phyloP scores from a whole-genome alignment of 257 asterid genomes.

The Capsicum chinense region DNA sequence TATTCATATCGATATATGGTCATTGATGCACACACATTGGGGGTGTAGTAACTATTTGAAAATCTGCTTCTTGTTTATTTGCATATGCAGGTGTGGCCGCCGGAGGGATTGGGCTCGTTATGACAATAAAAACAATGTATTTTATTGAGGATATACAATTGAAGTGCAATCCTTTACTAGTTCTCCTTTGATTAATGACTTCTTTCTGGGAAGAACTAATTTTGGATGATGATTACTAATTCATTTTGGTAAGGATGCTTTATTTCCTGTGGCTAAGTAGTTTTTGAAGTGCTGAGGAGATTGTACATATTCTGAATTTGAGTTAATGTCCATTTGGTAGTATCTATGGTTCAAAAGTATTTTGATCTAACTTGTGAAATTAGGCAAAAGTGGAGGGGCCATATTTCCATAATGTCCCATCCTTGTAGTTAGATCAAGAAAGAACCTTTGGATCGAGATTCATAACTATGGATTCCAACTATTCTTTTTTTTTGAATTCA shows the following conservation, averaged over 20 bases:
- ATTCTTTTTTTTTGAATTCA: too few species aligned
- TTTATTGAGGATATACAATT: conserved; percentile 19
- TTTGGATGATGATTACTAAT: background rate
- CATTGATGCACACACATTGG: background rate
- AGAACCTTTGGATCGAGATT: too few species aligned
- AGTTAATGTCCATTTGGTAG: background rate
- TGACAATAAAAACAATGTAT: conserved; percentile 33
- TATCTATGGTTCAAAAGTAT: background rate
- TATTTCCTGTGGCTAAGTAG: background rate
- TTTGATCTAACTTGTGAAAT: background rate
- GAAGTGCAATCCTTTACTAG: background rate
- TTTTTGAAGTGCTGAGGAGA: conserved; percentile 23
- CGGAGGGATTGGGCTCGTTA: conserved; percentile 73
- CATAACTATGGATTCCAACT: too few species aligned
- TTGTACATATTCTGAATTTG: background rate
- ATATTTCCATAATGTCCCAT: background rate
- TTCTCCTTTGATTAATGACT: background rate
- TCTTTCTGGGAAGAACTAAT: background rate
- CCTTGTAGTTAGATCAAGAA: too few species aligned
- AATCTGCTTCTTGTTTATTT: background rate
- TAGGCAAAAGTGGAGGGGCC: background rate
- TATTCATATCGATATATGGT: background rate
- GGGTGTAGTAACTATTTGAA: background rate
- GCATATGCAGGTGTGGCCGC: conserved; percentile 87
- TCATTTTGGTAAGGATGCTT: background rate